Conservation (phyloP, 2,329 filamentous ascomycete genomes). For the Teratosphaeria nubilosa region DNA sequence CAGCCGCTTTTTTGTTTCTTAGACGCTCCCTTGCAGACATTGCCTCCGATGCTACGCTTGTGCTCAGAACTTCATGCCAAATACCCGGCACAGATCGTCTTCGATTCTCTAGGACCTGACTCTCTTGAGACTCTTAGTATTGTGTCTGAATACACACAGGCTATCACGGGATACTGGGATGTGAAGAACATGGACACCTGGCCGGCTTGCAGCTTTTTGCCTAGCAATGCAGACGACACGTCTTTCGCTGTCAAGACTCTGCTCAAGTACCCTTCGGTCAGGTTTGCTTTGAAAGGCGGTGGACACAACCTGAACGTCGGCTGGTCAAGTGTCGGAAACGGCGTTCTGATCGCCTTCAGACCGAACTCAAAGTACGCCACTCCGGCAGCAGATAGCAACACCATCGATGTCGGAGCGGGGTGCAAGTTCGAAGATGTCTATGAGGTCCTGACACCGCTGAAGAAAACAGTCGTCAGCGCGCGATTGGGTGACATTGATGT, state of each 20-base stretch:
- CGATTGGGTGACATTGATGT: conserved; percentile 18
- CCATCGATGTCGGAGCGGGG: conserved; percentile 20
- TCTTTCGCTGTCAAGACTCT: conserved; percentile 43
- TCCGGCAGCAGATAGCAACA: conserved; percentile 1
- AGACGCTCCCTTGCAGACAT: neutral
- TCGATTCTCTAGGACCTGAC: no score
- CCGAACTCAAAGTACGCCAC: conserved; percentile 17
- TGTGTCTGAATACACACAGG: no score
- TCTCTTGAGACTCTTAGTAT: no score
- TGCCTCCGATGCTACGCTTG: neutral
- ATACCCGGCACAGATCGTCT: no score
- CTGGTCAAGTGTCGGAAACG: conserved; percentile 37
- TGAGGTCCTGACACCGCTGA: conserved; percentile 11
- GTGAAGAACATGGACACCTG: neutral
- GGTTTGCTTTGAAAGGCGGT: conserved; percentile 47
- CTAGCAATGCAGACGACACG: conserved; percentile 42
- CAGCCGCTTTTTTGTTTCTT: neutral
- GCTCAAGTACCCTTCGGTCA: conserved; percentile 34
- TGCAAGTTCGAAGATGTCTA: conserved; percentile 15
- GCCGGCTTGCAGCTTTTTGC: conserved; percentile 18
- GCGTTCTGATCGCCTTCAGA: conserved; percentile 9
- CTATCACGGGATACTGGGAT: no score
- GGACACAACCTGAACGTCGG: conserved; percentile 40
- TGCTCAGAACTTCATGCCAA: no score
- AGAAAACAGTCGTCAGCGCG: conserved; percentile 14